A percentile compares a stretch with the other conserved stretches of the same genome.
Conservation (phyloP, 1,284 basidiomycete species). For the Schizopora paradoxa region DNA sequence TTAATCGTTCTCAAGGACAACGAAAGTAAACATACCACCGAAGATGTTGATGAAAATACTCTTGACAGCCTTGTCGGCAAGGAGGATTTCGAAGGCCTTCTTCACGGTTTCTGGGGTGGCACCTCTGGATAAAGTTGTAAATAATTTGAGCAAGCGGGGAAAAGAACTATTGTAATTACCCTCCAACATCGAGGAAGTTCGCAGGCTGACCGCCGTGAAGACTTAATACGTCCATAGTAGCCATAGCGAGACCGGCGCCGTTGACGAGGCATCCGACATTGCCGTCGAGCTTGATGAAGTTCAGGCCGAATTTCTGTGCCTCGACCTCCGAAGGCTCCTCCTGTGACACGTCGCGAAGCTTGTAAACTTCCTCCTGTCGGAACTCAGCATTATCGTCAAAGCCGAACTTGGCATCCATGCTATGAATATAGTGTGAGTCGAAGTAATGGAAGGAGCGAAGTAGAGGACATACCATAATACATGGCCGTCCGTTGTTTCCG, state of each 20-base stretch:
- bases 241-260: conserved; percentile 98
- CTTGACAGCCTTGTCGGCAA: conserved; percentile 89
- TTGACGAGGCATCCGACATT: conserved; percentile 98
- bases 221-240: conserved; percentile 98
- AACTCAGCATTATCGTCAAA: conserved; percentile 99
- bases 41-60: conserved; percentile 99
- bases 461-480: conserved; percentile 73
- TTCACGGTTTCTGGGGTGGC: conserved; percentile 98
- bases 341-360: conserved; percentile 87
- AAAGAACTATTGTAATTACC: conserved; percentile 42
- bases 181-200: conserved; percentile 98
- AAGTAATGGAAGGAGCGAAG: conserved; percentile 12
- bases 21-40: conserved; percentile 45
- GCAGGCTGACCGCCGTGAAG: conserved; percentile 95
- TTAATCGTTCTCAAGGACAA: neutral
- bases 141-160: conserved; percentile 8
- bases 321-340: conserved; percentile 97
- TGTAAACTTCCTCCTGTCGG: conserved; percentile 90
- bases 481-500: conserved; percentile 89
- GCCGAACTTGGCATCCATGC: conserved; percentile 99
- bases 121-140: conserved; percentile 49
- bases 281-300: conserved; percentile 99
- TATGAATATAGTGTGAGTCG: conserved; percentile 27
- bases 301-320: conserved; percentile 91
- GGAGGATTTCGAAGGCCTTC: conserved; percentile 96